Conservation (phyloP, 2,329 filamentous ascomycete genomes). For the Pseudocercospora fijiensis region DNA sequence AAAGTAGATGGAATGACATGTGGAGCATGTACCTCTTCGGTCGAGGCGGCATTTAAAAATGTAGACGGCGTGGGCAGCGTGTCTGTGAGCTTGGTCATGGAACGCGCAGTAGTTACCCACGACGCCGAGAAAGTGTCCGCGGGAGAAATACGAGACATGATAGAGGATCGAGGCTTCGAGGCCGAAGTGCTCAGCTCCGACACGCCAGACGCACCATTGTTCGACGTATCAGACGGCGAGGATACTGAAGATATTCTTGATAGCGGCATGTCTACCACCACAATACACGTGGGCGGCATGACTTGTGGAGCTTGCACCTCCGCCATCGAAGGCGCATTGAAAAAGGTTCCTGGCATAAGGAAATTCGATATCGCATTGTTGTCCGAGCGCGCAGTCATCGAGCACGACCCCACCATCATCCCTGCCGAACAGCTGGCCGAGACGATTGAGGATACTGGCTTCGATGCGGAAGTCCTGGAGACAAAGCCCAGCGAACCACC, state of each 20-base stretch:
- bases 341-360: slow-evolving; percentile 74
- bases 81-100: slow-evolving; percentile 92
- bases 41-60: slow-evolving; percentile 82
- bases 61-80: slow-evolving; percentile 81
- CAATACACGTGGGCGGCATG: slow-evolving; percentile 83
- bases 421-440: slow-evolving; percentile 74
- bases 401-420: slow-evolving; percentile 77
- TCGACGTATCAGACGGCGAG: slow-evolving; percentile 29
- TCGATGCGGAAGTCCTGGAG: slow-evolving; percentile 82
- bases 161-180: slow-evolving; percentile 90
- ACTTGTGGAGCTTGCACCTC: slow-evolving; percentile 91
- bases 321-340: slow-evolving; percentile 89
- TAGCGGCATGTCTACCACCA: slow-evolving; percentile 76
- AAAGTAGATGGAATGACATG: slow-evolving; percentile 85
- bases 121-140: slow-evolving; percentile 73
- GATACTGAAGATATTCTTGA: slow-evolving; percentile 24
- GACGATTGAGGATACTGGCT: slow-evolving; percentile 87
- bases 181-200: slow-evolving; percentile 56
- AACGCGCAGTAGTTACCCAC: slow-evolving; percentile 88
- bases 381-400: slow-evolving; percentile 92
- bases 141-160: slow-evolving; percentile 75
- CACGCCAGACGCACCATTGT: slow-evolving; percentile 26
- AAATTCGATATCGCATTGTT: slow-evolving; percentile 89
- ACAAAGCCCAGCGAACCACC: slow-evolving; percentile 54
- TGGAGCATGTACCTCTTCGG: slow-evolving; percentile 87